phyloP scores from a whole-genome alignment of 129 eudicot genomes.

The carrot (Daucus carota) region DH1_v3.0 NC_030381.2:54217001-54217500 shows the following conservation, averaged over 20 bases:
- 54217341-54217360: conserved; percentile 3
- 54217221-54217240: conserved; percentile 46
- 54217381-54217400: too few relatives aligned
- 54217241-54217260: conserved; percentile 39
- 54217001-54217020: conserved; percentile 50
- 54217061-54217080: conserved; percentile 53
- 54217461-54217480: background rate
- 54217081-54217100: conserved; percentile 30
- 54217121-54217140: conserved; percentile 35
- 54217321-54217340: conserved; percentile 16
- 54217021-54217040: conserved; percentile 49
- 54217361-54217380: too few relatives aligned
- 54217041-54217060: conserved; percentile 51
- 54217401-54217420: background rate
- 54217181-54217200: conserved; percentile 42
- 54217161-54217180: conserved; percentile 38
- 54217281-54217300: conserved; percentile 1
- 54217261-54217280: conserved; percentile 34
- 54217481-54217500: conserved; percentile 5
- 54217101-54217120: conserved; percentile 35
- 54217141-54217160: conserved; percentile 51
- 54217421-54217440: conserved; percentile 5
- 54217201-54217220: conserved; percentile 55
- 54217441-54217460: conserved; percentile 11
- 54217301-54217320: conserved; percentile 10